Evolutionary conservation across 2,329 filamentous ascomycete species (phyloP), one percentile per base, ranked within the genome.

Genomic region (Aspergillus sp.): DNA sequence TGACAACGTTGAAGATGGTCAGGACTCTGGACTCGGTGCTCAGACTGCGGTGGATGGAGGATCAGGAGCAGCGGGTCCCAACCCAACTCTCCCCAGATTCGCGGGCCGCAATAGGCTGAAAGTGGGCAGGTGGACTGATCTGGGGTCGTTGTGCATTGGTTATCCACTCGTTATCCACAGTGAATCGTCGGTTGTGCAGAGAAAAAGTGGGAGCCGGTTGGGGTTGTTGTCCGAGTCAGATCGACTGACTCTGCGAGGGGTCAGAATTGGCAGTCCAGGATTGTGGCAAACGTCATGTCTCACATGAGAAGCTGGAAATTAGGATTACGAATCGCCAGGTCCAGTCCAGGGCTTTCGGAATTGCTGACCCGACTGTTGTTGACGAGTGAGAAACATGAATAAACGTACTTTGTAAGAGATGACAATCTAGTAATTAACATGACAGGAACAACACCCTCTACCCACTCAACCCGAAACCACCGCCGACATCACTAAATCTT

Each of bases 401-500:
- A 19, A 19, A 19, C 19, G 19, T 19, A 28, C 25, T 28, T 28
- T 7, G 25, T 28, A 28, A 28, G 6, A 28, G 9, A 41, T 15
- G 34, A 5, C 34, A 41, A 15, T 41, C 34, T 41, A 41, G 34
- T 41, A 41, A 41, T 41, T 41, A 41, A 41, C 34, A 41, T 15
- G 34, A 41, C 34, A 41, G 34, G 34, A 41, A 41, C 9, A 1
- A 15, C 34, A 15, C 11, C 3, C 34, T 41, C 34, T 41, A 41
- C 11, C 15, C 34, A 41, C 11, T 41, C 15, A 41, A 41, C 34
- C 34, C 34, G 13, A 6, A 41, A 15, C 11, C 34, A 13, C 11
- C 11, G 13, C 5, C 9, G 13, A 15, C 34, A 41, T 41, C 15
- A 11, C 34, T 25, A 60, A n/a, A 60, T 60, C 47, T 60, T 60